Evolutionary conservation across 2,329 filamentous ascomycete genomes (phyloP).

Genomic region (Cladosporium sp.): DNA sequence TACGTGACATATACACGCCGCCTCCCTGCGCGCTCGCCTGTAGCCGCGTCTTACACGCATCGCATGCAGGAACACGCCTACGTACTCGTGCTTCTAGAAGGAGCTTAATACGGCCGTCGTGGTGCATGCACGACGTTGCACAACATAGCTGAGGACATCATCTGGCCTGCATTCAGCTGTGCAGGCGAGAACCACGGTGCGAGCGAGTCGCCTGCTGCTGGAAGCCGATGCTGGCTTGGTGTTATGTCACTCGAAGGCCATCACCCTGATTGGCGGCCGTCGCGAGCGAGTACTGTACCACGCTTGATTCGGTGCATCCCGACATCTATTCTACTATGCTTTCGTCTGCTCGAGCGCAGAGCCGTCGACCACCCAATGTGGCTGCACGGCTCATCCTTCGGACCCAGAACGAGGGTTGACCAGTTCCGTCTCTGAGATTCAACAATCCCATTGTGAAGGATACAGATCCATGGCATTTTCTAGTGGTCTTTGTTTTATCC

Average conservation of each 20-base stretch:
- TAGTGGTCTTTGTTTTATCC: neutral
- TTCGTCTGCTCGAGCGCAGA: no score
- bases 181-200: conserved; percentile 5
- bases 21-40: conserved; percentile 10
- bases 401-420: neutral
- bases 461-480: neutral
- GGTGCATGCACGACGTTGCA: conserved; percentile 3
- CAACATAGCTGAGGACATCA: conserved; percentile 3
- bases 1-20: conserved; percentile 1
- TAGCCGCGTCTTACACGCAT: conserved; percentile 13
- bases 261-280: neutral
- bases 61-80: conserved; percentile 8
- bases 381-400: no score
- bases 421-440: neutral
- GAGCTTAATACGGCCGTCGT: conserved; percentile 7
- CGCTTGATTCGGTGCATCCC: neutral
- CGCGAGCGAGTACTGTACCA: neutral
- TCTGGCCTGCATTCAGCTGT: neutral
- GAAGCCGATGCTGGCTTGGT: neutral
- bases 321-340: no score
- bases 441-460: neutral
- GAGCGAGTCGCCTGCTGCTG: neutral
- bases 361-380: no score
- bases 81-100: conserved; percentile 9
- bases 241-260: neutral